Percentiles rank a stretch among this genome's conserved stretches.
phyloP scores from a whole-genome alignment of 176 grass and related monocot genomes.

The Elaeis guineensis region DNA sequence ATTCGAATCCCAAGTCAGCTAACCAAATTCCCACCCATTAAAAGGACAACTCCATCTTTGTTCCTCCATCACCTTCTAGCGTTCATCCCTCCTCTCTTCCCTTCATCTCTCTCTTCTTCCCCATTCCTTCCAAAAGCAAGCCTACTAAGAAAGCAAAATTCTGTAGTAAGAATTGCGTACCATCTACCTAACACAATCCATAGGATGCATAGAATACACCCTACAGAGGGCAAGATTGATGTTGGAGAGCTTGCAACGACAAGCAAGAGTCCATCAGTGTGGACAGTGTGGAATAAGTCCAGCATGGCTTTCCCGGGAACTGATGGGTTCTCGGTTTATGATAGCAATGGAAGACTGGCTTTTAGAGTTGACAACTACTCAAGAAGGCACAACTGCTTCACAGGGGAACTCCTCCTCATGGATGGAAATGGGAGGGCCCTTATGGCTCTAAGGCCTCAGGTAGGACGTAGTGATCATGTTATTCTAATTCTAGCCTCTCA shows the following conservation, averaged over 20 bases:
- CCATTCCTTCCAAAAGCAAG: too few species aligned
- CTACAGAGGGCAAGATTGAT: slow-evolving; percentile 18
- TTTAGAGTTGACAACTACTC: slow-evolving; percentile 91
- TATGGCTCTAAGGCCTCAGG: slow-evolving; percentile 57
- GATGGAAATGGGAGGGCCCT: slow-evolving; percentile 51
- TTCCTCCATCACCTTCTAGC: too few species aligned
- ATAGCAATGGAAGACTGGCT: slow-evolving; percentile 40
- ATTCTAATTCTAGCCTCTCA: too few species aligned
- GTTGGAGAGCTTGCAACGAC: background rate
- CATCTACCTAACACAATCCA: too few species aligned
- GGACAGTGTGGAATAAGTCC: slow-evolving; percentile 93
- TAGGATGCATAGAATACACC: slow-evolving; percentile 50
- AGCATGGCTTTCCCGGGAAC: slow-evolving; percentile 87
- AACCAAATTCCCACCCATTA: too few species aligned
- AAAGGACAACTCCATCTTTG: too few species aligned
- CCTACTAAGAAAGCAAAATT: too few species aligned
- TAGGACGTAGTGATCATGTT: background rate
- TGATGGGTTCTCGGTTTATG: slow-evolving; percentile 85
- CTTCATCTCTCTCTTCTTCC: too few species aligned
- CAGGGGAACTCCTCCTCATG: slow-evolving; percentile 70
- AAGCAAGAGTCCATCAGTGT: slow-evolving; percentile 20
- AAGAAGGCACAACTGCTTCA: slow-evolving; percentile 40
- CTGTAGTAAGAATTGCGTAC: too few species aligned
- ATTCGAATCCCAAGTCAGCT: too few species aligned
- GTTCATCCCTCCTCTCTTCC: too few species aligned